These are phyloP conservation scores for Aureobasidium sp. DNA, from an alignment of 2,329 filamentous ascomycete species.

Conservation along the genomic window DNA sequence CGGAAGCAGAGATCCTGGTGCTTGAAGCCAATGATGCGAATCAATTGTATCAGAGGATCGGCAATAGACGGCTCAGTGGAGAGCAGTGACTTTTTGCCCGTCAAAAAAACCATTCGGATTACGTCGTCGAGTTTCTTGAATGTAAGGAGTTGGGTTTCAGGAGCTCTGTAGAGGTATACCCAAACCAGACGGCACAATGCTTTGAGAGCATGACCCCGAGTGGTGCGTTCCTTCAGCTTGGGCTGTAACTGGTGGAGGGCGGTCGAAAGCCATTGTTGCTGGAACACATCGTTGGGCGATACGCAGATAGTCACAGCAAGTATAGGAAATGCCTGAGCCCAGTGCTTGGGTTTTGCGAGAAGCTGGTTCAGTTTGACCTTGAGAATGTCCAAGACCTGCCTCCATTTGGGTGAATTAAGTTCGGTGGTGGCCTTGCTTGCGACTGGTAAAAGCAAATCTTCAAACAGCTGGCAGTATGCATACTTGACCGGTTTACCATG, in stretches of 20 bases:
- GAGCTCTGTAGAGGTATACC: conserved; percentile 85
- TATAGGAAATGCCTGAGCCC: conserved; percentile 80
- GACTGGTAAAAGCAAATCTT: conserved; percentile 77
- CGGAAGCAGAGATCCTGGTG: conserved; percentile 91
- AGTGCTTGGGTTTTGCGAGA: conserved; percentile 86
- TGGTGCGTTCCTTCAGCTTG: conserved; percentile 75
- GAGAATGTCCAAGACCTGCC: conserved; percentile 71
- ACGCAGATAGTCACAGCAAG: conserved; percentile 82
- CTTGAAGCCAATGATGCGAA: conserved; percentile 89
- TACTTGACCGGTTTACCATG: conserved; percentile 89
- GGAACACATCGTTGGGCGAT: conserved; percentile 76
- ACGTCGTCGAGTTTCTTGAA: conserved; percentile 84
- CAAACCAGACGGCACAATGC: conserved; percentile 85
- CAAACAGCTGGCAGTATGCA: conserved; percentile 87
- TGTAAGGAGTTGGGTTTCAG: conserved; percentile 61
- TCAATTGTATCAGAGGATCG: conserved; percentile 86
- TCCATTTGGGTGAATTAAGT: conserved; percentile 77
- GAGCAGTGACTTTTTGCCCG: conserved; percentile 70
- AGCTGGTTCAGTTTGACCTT: conserved; percentile 75
- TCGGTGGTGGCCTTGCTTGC: conserved; percentile 74
- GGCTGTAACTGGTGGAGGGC: conserved; percentile 66
- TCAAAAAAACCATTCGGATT: conserved; percentile 73
- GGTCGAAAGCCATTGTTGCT: conserved; percentile 78
- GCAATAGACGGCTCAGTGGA: conserved; percentile 77
- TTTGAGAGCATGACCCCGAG: conserved; percentile 73